phyloP scores from a whole-genome alignment of 2,329 filamentous ascomycete genomes.

The Balansia obtecta region DNA sequence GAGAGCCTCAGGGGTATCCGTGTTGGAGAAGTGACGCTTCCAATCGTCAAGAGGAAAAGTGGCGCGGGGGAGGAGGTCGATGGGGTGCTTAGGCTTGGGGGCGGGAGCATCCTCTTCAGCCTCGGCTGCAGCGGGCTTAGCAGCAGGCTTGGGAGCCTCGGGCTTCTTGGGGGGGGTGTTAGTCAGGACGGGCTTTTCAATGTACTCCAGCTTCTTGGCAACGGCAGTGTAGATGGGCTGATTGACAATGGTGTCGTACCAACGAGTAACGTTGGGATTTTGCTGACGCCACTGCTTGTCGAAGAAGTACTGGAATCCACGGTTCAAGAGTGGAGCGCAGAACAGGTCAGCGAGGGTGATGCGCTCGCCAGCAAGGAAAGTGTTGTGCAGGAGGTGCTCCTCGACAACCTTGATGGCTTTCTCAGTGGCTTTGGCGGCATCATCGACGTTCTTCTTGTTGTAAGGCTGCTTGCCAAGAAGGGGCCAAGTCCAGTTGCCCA shows the following conservation, averaged over 20 bases:
- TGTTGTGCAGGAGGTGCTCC: slow-evolving; percentile 81
- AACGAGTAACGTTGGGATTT: slow-evolving; percentile 80
- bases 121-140: slow-evolving; percentile 16
- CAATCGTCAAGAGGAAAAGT: slow-evolving; percentile 84
- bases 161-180: slow-evolving; percentile 67
- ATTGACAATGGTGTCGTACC: slow-evolving; percentile 90
- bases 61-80: slow-evolving; percentile 70
- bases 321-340: slow-evolving; percentile 62
- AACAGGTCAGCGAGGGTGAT: slow-evolving; percentile 95
- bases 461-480: slow-evolving; percentile 71
- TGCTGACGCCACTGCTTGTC: slow-evolving; percentile 77
- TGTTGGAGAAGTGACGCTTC: slow-evolving; percentile 99
- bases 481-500: slow-evolving; percentile 77
- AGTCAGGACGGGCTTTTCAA: slow-evolving; percentile 67
- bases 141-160: slow-evolving; percentile 54
- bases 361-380: slow-evolving; percentile 95
- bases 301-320: slow-evolving; percentile 89
- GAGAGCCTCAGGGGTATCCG: slow-evolving; percentile 71
- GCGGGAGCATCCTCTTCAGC: slow-evolving; percentile 33
- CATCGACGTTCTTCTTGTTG: slow-evolving; percentile 97
- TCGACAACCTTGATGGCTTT: slow-evolving; percentile 65
- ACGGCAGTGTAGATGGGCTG: slow-evolving; percentile 83
- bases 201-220: slow-evolving; percentile 60
- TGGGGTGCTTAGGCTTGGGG: slow-evolving; percentile 93
- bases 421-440: slow-evolving; percentile 54